Conservation (phyloP, 495 filamentous ascomycete genomes). For the Aspergillus hancockii region DNA sequence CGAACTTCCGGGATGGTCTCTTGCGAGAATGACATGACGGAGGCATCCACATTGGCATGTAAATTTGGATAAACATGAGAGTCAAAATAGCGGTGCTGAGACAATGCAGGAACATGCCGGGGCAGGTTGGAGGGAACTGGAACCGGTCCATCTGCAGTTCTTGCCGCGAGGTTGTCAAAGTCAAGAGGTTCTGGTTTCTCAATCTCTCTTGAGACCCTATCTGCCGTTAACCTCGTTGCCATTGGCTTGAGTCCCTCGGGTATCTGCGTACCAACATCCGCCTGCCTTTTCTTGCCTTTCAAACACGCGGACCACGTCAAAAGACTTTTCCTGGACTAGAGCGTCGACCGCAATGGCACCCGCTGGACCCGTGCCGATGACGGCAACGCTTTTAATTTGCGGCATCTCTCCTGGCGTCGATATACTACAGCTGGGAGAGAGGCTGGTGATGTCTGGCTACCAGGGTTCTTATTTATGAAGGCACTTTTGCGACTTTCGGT, state of each 20-base stretch:
- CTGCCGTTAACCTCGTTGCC: neutral
- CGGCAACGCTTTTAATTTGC: conserved; percentile 51
- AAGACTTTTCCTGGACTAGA: conserved; percentile 54
- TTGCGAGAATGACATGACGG: conserved; percentile 42
- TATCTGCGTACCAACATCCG: conserved; percentile 53
- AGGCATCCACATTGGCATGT: conserved; percentile 43
- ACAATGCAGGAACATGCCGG: conserved; percentile 39
- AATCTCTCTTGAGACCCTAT: conserved; percentile 45
- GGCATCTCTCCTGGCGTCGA: conserved; percentile 12
- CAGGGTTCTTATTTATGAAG: neutral
- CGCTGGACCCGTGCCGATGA: conserved; percentile 60
- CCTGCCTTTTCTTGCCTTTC: conserved; percentile 58
- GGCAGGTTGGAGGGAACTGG: conserved; percentile 48
- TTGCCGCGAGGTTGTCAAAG: conserved; percentile 41
- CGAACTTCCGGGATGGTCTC: conserved; percentile 36
- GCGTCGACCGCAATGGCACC: conserved; percentile 62
- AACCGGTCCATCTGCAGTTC: conserved; percentile 51
- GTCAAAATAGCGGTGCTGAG: conserved; percentile 51
- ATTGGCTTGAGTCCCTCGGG: neutral
- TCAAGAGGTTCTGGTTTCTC: conserved; percentile 32
- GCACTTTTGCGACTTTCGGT: too few species aligned
- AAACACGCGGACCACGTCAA: conserved; percentile 59
- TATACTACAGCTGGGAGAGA: neutral
- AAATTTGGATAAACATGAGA: conserved; percentile 40
- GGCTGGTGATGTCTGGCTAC: neutral